Conservation (phyloP, 768 basidiomycete species). For the Tricholoma saponaceum region DNA sequence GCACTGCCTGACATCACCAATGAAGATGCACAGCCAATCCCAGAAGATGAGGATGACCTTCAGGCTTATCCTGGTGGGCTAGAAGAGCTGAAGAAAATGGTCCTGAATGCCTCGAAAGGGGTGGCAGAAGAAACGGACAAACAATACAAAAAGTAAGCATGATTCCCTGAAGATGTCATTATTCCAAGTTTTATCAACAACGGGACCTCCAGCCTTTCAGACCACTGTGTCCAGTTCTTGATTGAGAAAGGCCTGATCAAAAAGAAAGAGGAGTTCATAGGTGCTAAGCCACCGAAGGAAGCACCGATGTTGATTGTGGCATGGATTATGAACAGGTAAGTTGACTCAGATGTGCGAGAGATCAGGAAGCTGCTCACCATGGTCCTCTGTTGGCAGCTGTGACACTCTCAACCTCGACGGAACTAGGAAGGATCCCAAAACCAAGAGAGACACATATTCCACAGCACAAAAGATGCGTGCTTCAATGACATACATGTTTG, state of each 20-base stretch:
- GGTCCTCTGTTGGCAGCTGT: conserved; percentile 11
- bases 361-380: background rate
- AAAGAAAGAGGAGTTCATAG: conserved; percentile 2
- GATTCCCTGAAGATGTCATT: no score
- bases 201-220: background rate
- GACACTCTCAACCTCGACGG: conserved; percentile 11
- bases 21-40: background rate
- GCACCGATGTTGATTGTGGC: conserved; percentile 12
- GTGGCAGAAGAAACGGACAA: background rate
- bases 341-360: background rate
- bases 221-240: background rate
- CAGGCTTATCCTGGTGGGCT: background rate
- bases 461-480: conserved; percentile 22
- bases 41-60: background rate
- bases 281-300: conserved; percentile 1
- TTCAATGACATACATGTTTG: conserved; percentile 18
- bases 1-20: background rate
- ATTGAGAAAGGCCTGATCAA: background rate
- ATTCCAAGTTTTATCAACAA: no score
- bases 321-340: conserved; percentile 16
- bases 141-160: background rate
- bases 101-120: background rate
- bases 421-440: conserved; percentile 2
- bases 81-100: background rate
- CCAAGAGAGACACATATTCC: conserved; percentile 10